phyloP scores from a whole-genome alignment of 108 stramenopile genomes.

The Poteriospumella lacustris region DNA sequence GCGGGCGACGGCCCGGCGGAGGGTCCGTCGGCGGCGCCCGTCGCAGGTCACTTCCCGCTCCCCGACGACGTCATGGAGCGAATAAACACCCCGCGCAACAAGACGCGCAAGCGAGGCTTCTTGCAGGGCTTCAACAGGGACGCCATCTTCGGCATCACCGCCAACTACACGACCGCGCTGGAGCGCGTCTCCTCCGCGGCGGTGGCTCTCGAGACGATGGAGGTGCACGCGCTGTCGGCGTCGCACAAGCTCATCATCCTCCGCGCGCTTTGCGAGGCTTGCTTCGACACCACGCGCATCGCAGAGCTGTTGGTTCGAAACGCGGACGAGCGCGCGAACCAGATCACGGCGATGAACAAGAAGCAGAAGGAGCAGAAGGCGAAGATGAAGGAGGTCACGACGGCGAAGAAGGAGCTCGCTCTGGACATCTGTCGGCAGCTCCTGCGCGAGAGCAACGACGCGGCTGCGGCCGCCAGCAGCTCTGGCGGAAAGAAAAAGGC shows the following conservation, averaged over 20 bases:
- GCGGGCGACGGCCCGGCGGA: too few relatives aligned
- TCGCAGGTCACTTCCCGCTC: too few relatives aligned
- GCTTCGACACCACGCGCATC: background rate
- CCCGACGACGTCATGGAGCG: too few relatives aligned
- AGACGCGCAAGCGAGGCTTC: too few relatives aligned
- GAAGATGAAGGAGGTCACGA: background rate
- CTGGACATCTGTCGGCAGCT: background rate
- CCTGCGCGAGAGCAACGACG: too few relatives aligned
- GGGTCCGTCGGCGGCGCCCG: too few relatives aligned
- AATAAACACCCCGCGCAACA: too few relatives aligned
- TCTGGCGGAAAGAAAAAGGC: too few relatives aligned
- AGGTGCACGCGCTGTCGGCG: background rate
- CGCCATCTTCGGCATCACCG: background rate
- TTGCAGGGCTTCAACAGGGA: background rate
- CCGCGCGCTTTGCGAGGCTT: background rate
- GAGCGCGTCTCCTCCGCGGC: background rate
- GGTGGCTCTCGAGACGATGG: background rate
- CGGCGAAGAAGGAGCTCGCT: background rate
- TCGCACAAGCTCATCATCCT: background rate
- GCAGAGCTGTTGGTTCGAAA: background rate
- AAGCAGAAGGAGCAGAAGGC: background rate
- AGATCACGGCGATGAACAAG: background rate
- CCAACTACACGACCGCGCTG: background rate
- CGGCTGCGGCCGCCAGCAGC: too few relatives aligned
- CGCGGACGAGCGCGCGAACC: background rate